Percentiles rank a stretch among this genome's conserved stretches.
Evolutionary conservation across 768 basidiomycete species (phyloP).

Genomic region (Psilocybe cyanescens): DNA sequence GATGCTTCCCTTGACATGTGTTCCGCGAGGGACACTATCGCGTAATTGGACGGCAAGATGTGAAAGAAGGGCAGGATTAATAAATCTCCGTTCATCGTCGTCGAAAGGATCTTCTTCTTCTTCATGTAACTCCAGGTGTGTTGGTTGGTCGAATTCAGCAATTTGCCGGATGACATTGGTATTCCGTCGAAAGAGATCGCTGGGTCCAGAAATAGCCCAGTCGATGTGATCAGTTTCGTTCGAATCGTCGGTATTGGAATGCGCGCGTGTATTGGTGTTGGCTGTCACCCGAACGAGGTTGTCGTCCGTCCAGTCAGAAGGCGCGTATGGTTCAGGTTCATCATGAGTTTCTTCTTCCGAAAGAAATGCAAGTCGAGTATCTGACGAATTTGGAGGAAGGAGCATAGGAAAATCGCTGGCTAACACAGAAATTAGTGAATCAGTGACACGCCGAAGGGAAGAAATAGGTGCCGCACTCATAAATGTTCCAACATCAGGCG

Average conservation of each 20-base stretch:
- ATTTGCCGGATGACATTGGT: slow-evolving; percentile 32
- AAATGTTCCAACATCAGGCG: slow-evolving; percentile 21
- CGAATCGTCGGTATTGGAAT: slow-evolving; percentile 9
- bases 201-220: slow-evolving; percentile 24
- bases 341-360: slow-evolving; percentile 4
- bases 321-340: background rate
- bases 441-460: background rate
- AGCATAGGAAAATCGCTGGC: slow-evolving; percentile 22
- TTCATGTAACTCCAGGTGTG: slow-evolving; percentile 44
- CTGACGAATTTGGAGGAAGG: slow-evolving; percentile 15
- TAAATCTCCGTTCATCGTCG: slow-evolving; percentile 75
- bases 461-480: slow-evolving; percentile 16
- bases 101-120: slow-evolving; percentile 58
- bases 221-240: slow-evolving; percentile 14
- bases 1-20: slow-evolving; percentile 93
- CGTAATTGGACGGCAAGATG: slow-evolving; percentile 88
- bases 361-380: slow-evolving; percentile 9
- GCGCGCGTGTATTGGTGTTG: slow-evolving; percentile 1
- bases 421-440: slow-evolving; percentile 3
- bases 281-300: slow-evolving; percentile 5
- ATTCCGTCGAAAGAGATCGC: slow-evolving; percentile 24
- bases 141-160: slow-evolving; percentile 32
- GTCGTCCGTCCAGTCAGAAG: background rate
- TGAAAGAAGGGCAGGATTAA: slow-evolving; percentile 85
- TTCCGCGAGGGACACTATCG: slow-evolving; percentile 86